Base-by-base conservation (phyloP, 2,329 filamentous ascomycete species). In the Pseudogymnoascus sp. region DNA sequence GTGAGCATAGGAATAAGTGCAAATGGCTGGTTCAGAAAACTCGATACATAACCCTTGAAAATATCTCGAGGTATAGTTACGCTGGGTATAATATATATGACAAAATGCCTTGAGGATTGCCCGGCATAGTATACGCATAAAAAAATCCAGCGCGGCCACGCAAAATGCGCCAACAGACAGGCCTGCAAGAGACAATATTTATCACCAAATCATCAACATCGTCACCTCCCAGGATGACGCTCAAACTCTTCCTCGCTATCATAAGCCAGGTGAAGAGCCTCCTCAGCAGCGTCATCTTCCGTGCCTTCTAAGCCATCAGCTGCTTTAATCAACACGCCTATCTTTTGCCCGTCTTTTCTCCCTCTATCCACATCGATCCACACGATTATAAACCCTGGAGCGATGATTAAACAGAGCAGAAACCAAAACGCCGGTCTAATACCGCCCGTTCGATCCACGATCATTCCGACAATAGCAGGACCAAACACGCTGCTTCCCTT, bases 401-500 rank as follows among this genome's bases (percentile, higher is more conserved):
- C 74, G 5, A 89, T 88, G 6, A 99, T 89, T n/a, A 99, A 77
- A 4, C 86, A 80, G 0, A 91, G 91, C 41, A 99, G 78, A 72
- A 99, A 99, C 81, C 89, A 92, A 74, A 99, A 99, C 0, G 93
- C 92, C 6, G 89, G 89, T 59, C 90, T 82, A 63, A 94, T 93
- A 68, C 90, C 87, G 4, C 90, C 90, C 29, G 88, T 88, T 60
- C 79, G 84, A 74, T 97, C 92, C 11, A 94, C 96, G 67, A 99
- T 96, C 11, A 87, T 85, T 1, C 92, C 94, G 0, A 99, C 94
- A 72, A 99, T 93, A 0, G 91, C 89, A 0, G 94, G 94, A 0
- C 94, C 94, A 74, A 99, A 97, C 2, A 97, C 81, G 72, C 90
- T 95, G 21, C 90, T 94, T 0, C 93, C 92, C 75, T 99, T 99